Evolutionary conservation across 495 filamentous ascomycete species (phyloP).

Genomic region (Penicillium dipodomyicola): DNA sequence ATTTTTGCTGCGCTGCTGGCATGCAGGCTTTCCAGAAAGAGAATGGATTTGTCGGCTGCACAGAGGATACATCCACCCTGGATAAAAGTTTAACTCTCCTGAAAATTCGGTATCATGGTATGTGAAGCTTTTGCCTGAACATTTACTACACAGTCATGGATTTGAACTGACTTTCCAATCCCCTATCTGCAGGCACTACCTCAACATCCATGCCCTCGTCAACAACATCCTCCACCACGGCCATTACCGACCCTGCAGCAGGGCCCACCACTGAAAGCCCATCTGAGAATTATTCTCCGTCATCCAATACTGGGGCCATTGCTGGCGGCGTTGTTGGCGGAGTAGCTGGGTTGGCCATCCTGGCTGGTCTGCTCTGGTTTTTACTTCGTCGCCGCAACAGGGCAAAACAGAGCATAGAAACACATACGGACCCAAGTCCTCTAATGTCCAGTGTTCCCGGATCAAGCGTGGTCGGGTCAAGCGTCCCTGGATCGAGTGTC

Average conservation of each 20-base stretch:
- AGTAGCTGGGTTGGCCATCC: slow-evolving; percentile 4
- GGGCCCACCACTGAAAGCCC: background rate
- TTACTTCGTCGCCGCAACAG: slow-evolving; percentile 8
- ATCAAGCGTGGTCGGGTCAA: background rate
- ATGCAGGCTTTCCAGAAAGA: background rate
- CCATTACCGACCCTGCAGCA: background rate
- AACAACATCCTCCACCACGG: background rate
- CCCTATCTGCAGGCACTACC: background rate
- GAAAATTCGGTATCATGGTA: slow-evolving; percentile 6
- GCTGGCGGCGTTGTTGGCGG: slow-evolving; percentile 18
- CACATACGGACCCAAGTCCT: background rate
- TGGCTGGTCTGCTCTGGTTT: slow-evolving; percentile 14
- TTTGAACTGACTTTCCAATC: background rate
- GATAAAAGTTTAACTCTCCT: background rate
- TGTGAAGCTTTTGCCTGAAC: background rate
- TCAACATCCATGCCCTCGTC: background rate
- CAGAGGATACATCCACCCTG: slow-evolving; percentile 3
- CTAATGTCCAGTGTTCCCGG: background rate
- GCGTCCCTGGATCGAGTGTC: background rate
- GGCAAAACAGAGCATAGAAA: background rate
- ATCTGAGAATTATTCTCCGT: background rate
- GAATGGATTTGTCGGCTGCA: slow-evolving; percentile 6
- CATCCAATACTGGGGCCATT: slow-evolving; percentile 14
- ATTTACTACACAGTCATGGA: background rate
- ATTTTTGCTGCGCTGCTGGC: slow-evolving; percentile 6